Evolutionary conservation across 495 filamentous ascomycete species (phyloP).

Genomic region (Xylaria intraflava): DNA sequence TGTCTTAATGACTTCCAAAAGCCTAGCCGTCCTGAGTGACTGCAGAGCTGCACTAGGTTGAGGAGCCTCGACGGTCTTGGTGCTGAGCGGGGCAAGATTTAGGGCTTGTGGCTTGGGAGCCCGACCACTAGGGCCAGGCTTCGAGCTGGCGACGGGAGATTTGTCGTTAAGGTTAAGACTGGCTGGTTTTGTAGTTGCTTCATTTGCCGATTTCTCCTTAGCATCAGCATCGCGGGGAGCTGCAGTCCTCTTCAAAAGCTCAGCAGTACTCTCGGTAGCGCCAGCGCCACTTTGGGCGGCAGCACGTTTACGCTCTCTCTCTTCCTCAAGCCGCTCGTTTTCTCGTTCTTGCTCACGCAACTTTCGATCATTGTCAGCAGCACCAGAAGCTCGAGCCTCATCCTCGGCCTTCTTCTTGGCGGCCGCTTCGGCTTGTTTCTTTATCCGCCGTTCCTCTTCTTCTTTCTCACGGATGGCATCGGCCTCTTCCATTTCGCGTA

Average conservation of each 20-base stretch:
- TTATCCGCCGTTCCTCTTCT: conserved; percentile 41
- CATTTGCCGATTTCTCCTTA: conserved; percentile 25
- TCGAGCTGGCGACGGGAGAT: conserved; percentile 47
- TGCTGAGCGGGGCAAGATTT: conserved; percentile 69
- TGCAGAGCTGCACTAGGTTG: conserved; percentile 90
- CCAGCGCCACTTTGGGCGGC: conserved; percentile 17
- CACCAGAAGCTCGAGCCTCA: conserved; percentile 30
- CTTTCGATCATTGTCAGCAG: conserved; percentile 54
- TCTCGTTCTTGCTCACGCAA: conserved; percentile 46
- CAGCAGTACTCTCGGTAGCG: conserved; percentile 21
- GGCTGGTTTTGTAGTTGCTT: conserved; percentile 38
- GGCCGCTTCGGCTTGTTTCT: conserved; percentile 52
- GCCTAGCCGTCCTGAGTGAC: conserved; percentile 79
- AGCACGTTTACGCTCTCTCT: conserved; percentile 42
- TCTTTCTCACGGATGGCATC: conserved; percentile 47
- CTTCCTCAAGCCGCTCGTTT: conserved; percentile 52
- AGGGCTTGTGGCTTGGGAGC: conserved; percentile 69
- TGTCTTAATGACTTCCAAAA: conserved; percentile 52
- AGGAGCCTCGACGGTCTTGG: conserved; percentile 74
- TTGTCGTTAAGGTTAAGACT: conserved; percentile 40
- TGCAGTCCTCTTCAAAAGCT: conserved; percentile 24
- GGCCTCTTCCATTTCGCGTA: conserved; percentile 47
- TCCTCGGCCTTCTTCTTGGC: conserved; percentile 56
- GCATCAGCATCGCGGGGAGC: conserved; percentile 24
- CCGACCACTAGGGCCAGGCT: conserved; percentile 48